These are phyloP conservation scores for Pythium chondricola DNA, from an alignment of 352 stramenopile genomes.

Conservation along the genomic window DNA sequence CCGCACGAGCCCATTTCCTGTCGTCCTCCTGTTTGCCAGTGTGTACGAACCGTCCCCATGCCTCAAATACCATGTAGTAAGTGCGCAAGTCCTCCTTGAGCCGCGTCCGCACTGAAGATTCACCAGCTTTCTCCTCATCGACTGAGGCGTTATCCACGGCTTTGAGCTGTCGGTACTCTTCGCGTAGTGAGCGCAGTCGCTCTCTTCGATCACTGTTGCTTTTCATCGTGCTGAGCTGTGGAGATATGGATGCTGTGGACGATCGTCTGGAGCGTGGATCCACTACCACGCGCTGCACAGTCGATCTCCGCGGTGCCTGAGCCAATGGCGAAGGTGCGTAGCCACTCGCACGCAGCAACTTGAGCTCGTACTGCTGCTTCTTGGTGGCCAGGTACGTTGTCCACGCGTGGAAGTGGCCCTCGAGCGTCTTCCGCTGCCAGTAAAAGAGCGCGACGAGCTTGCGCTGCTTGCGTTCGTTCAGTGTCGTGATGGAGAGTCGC, in stretches of 20 bases:
- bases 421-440: conserved; percentile 12
- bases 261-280: too few relatives aligned
- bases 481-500: background rate
- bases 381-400: conserved; percentile 5
- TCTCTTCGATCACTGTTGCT: background rate
- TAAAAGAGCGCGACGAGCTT: conserved; percentile 20
- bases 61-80: background rate
- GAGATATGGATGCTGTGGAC: too few relatives aligned
- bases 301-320: background rate
- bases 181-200: conserved; percentile 11
- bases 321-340: background rate
- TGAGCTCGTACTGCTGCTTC: background rate
- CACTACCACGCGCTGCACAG: too few relatives aligned
- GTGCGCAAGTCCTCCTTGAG: background rate
- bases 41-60: background rate
- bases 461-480: conserved; percentile 17
- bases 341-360: background rate
- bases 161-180: conserved; percentile 17
- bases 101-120: background rate
- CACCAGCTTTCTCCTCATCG: background rate
- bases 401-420: conserved; percentile 15
- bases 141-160: background rate
- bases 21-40: background rate
- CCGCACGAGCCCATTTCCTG: too few relatives aligned
- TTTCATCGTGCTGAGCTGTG: background rate